Conservation (phyloP, 2,329 filamentous ascomycete species). For the Talaromyces sp. region DNA sequence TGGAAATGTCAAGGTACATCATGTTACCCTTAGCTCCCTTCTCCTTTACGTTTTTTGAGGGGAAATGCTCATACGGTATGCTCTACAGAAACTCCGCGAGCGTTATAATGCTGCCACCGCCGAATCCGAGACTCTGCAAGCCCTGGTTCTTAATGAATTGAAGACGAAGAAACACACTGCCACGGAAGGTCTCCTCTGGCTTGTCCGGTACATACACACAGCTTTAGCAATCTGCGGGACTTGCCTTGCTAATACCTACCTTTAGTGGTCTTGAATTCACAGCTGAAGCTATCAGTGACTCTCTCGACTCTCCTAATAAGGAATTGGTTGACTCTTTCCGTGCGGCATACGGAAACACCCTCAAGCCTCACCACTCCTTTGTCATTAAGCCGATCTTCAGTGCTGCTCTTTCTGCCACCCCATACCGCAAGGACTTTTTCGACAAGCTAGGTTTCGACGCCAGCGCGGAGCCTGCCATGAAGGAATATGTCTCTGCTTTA, state of each 20-base stretch:
- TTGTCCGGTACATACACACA: constrained; percentile 65
- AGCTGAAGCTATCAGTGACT: constrained; percentile 74
- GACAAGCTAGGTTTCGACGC: constrained; percentile 64
- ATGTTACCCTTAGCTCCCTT: constrained; percentile 20
- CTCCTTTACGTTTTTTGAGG: constrained; percentile 11
- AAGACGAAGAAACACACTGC: constrained; percentile 86
- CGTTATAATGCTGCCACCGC: constrained; percentile 74
- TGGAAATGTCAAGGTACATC: constrained; percentile 82
- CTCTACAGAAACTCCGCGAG: constrained; percentile 76
- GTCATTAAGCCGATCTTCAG: constrained; percentile 88
- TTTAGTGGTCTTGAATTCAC: constrained; percentile 90
- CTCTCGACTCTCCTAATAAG: constrained; percentile 63
- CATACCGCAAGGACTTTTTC: constrained; percentile 93
- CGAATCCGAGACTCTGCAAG: constrained; percentile 81
- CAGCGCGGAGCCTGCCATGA: constrained; percentile 64
- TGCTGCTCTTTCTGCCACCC: constrained; percentile 87
- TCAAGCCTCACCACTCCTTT: constrained; percentile 90
- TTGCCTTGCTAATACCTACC: constrained; percentile 15
- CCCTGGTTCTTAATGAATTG: constrained; percentile 80
- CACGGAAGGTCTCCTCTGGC: constrained; percentile 87
- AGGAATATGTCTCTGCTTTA: constrained; percentile 71
- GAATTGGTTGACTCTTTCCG: constrained; percentile 88
- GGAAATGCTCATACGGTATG: neutral
- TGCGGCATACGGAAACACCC: constrained; percentile 75
- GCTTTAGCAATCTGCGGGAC: neutral